Evolutionary conservation across 306 rosid species (phyloP), one percentile per base, ranked within the genome.

Genomic region (Pterocarpus santalinus): DNA sequence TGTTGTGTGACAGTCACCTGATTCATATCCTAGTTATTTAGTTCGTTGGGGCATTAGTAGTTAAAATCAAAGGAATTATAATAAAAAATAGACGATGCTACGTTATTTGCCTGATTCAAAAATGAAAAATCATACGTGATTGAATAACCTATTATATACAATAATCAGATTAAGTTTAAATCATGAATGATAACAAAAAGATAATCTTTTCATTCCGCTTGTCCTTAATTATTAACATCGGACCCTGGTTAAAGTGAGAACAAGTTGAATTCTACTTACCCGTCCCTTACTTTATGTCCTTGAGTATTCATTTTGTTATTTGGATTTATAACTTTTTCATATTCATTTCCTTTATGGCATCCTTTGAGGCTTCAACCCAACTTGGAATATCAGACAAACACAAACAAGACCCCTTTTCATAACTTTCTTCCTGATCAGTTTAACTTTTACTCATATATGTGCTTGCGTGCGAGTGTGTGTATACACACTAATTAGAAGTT

Each of bases 221-320:
- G 49, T 82, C 15, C 73, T 13, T 49, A 65, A 60, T 60, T 53
- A 53, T 4, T 2, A 2, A 16, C 30, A 3, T 14, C 17, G 51
- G 49, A 52, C 55, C 28, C 63, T 65, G 57, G 35, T 70, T 72
- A 52, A 81, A 85, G 83, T 81, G 66, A 73, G 69, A 68, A 58
- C 64, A 62, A 74, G 64, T 72, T 55, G 76, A 72, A 80, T 44
- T 79, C 51, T 66, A 78, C 66, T 76, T 35, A 46, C 73, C 73
- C 51, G 3, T 5, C 53, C 78, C 43, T 9, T 36, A 11, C 22
- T 13, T 57, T 41, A 12, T 57, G 55, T 30, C 30, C 11, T 75
- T 61, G 13, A 69, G 44, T 52, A 46, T 79, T 69, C 55, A 60
- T 4, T 57, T 70, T 77, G 5, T 13, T 51, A 65, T 36, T 65